Conservation (phyloP, 208 protist genomes). For the Angomonas ambiguus region DNA sequence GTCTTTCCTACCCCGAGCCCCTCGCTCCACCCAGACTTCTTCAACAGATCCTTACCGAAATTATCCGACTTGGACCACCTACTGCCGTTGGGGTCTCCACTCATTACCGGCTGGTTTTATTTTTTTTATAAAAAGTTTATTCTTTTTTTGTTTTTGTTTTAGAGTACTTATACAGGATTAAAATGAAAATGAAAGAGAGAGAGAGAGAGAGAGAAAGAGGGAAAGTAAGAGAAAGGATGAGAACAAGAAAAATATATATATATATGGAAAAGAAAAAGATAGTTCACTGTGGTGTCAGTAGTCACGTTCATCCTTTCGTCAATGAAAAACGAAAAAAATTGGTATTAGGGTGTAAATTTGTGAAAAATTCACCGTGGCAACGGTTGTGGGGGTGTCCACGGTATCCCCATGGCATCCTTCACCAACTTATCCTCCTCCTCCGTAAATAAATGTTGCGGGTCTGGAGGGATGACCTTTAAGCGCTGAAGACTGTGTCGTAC, state of each 20-base stretch:
- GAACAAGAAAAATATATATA: not conserved
- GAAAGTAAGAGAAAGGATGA: not conserved
- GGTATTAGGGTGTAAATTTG: not conserved
- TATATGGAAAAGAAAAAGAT: too few relatives aligned
- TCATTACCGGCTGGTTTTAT: conserved; percentile 45
- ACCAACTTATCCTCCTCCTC: conserved; percentile 38
- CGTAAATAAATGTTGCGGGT: conserved; percentile 58
- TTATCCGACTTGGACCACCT: conserved; percentile 75
- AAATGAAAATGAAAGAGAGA: not conserved
- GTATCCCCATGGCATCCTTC: conserved; percentile 22
- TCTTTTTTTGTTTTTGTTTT: not conserved
- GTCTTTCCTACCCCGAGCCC: conserved; percentile 85
- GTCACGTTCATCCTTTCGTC: too few relatives aligned
- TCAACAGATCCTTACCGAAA: conserved; percentile 80
- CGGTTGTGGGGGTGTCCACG: not conserved
- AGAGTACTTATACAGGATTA: too few relatives aligned
- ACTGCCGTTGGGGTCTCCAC: conserved; percentile 75
- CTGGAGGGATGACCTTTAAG: conserved; percentile 47
- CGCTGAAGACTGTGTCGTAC: conserved; percentile 50
- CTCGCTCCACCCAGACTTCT: conserved; percentile 90
- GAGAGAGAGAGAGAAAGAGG: too few relatives aligned
- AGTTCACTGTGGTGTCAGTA: too few relatives aligned
- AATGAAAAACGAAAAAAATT: not conserved
- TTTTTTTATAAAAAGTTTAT: too few relatives aligned
- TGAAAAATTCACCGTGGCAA: not conserved